A percentile compares a stretch with the other conserved stretches of the same genome.
Evolutionary conservation across 495 filamentous ascomycete genomes (phyloP).

Genomic region (Aspergillus taichungensis): DNA sequence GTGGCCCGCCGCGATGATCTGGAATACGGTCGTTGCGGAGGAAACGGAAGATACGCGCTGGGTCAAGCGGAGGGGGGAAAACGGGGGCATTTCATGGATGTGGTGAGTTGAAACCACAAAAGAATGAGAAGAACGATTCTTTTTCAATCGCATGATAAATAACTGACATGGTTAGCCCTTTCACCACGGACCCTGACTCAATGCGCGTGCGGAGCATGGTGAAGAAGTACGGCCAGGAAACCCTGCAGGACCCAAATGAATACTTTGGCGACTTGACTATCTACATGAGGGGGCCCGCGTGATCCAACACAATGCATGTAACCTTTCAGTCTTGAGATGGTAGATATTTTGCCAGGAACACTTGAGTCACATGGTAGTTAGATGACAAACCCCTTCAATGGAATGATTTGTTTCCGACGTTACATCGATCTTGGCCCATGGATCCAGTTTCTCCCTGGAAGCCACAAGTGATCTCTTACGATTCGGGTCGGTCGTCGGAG

Average conservation of each 20-base stretch:
- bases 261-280: conserved; percentile 18
- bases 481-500: no score
- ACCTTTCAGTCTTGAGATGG: neutral
- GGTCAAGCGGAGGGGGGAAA: conserved; percentile 6
- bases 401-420: no score
- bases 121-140: no score
- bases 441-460: no score
- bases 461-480: no score
- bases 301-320: neutral
- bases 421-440: no score
- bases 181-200: conserved; percentile 20
- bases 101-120: conserved; percentile 5
- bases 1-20: conserved; percentile 25
- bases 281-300: conserved; percentile 10
- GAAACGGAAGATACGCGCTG: conserved; percentile 6
- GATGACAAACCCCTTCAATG: no score
- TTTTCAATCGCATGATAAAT: neutral
- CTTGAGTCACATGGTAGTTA: no score
- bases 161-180: conserved; percentile 7
- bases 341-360: no score
- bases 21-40: conserved; percentile 18
- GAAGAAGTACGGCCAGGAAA: conserved; percentile 10
- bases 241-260: conserved; percentile 11
- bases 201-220: conserved; percentile 13
- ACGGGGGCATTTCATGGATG: conserved; percentile 13